Conservation (phyloP, 306 rosid genomes). For the Abrus precatorius region DNA sequence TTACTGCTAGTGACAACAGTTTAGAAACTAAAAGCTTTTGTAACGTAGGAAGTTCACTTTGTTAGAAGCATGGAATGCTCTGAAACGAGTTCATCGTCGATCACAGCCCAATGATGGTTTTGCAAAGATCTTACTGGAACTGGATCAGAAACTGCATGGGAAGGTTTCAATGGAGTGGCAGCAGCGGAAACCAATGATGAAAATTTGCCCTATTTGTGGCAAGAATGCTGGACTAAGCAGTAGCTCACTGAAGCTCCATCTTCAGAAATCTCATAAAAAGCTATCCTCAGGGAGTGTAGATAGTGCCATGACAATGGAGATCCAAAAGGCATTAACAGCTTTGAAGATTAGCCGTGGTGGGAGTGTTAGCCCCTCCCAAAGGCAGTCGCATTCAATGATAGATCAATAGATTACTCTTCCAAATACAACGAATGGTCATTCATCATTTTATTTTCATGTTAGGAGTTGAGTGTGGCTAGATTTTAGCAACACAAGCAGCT, state of each 20-base stretch:
- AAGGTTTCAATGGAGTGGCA: slow-evolving; percentile 95
- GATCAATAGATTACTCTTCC: slow-evolving; percentile 46
- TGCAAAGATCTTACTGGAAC: slow-evolving; percentile 67
- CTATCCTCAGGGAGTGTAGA: slow-evolving; percentile 95
- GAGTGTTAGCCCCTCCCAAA: slow-evolving; percentile 72
- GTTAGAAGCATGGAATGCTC: slow-evolving; percentile 78
- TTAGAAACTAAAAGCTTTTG: slow-evolving; percentile 34
- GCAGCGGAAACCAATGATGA: slow-evolving; percentile 77
- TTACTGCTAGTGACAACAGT: background rate
- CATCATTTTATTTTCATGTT: background rate
- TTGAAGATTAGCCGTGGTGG: slow-evolving; percentile 73
- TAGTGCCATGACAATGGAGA: slow-evolving; percentile 97
- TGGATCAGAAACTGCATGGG: slow-evolving; percentile 77
- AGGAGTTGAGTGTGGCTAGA: background rate
- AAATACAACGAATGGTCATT: background rate
- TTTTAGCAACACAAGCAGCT: too few species aligned
- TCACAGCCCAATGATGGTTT: slow-evolving; percentile 97
- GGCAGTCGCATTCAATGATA: slow-evolving; percentile 57
- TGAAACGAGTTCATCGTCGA: slow-evolving; percentile 84
- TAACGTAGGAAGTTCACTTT: slow-evolving; percentile 75
- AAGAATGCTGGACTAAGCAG: slow-evolving; percentile 89
- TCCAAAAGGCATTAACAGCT: slow-evolving; percentile 74
- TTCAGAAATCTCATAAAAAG: slow-evolving; percentile 90
- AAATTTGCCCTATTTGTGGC: slow-evolving; percentile 89
- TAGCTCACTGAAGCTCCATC: slow-evolving; percentile 89